Conservation (phyloP, 768 basidiomycete genomes). For the Boletus rex-veris region DNA sequence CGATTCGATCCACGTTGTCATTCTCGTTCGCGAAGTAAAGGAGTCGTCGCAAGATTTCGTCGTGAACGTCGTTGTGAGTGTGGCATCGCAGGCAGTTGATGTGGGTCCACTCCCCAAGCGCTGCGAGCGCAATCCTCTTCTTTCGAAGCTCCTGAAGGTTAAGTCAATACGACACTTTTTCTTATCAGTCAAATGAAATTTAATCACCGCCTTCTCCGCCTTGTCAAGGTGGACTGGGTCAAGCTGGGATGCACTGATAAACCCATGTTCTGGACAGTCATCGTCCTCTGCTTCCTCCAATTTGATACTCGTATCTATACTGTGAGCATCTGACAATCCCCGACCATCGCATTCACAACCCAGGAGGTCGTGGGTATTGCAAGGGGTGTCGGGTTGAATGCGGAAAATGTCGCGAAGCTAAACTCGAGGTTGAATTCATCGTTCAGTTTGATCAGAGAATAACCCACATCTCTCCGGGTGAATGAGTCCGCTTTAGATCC, state of each 20-base stretch:
- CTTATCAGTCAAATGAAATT: neutral
- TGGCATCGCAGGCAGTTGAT: slow-evolving; percentile 61
- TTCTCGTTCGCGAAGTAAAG: slow-evolving; percentile 21
- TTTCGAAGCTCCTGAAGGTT: slow-evolving; percentile 55
- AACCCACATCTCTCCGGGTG: slow-evolving; percentile 74
- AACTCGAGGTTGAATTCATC: neutral
- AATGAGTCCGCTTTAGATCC: slow-evolving; percentile 81
- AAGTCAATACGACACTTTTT: slow-evolving; percentile 1
- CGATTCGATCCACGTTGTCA: slow-evolving; percentile 5
- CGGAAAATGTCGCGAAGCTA: slow-evolving; percentile 92
- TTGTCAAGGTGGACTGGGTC: slow-evolving; percentile 42
- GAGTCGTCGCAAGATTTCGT: slow-evolving; percentile 59
- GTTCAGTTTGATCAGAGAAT: neutral
- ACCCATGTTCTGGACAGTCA: slow-evolving; percentile 41
- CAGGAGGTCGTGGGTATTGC: slow-evolving; percentile 91
- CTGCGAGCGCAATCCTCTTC: slow-evolving; percentile 65
- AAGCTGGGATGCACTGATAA: slow-evolving; percentile 64
- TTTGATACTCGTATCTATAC: slow-evolving; percentile 5
- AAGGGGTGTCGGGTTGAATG: slow-evolving; percentile 71
- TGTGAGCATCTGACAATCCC: neutral
- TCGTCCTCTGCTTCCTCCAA: slow-evolving; percentile 31
- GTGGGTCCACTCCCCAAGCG: slow-evolving; percentile 81
- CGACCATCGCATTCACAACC: slow-evolving; percentile 64
- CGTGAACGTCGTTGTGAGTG: slow-evolving; percentile 52
- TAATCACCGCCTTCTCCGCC: slow-evolving; percentile 51